A percentile compares a stretch with the other conserved stretches of the same genome.
phyloP scores from a whole-genome alignment of 2,329 filamentous ascomycete genomes.

The Cercospora sp. region DNA sequence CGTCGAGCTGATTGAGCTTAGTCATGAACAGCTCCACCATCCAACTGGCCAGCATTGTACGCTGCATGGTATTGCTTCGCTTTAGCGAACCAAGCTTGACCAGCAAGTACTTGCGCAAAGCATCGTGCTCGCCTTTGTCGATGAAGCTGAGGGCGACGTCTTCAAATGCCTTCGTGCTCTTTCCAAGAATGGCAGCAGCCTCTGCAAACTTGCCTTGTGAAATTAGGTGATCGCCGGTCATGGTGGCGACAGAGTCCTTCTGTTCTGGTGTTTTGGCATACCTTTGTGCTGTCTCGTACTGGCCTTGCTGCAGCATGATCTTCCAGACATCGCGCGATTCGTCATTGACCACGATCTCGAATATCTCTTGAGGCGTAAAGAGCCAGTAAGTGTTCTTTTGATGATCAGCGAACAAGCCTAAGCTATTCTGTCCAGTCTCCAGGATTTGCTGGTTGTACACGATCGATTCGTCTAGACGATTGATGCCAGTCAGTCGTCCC shows the following conservation, averaged over 20 bases:
- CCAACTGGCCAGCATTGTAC: slow-evolving; percentile 94
- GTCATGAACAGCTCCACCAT: slow-evolving; percentile 96
- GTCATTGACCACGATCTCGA: slow-evolving; percentile 86
- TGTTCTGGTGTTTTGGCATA: slow-evolving; percentile 79
- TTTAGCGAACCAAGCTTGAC: slow-evolving; percentile 81
- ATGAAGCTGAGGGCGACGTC: slow-evolving; percentile 91
- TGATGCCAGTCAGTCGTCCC: slow-evolving; percentile 78
- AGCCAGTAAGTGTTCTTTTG: slow-evolving; percentile 98
- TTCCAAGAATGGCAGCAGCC: slow-evolving; percentile 86
- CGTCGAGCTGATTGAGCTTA: slow-evolving; percentile 90
- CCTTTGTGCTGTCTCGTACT: slow-evolving; percentile 84
- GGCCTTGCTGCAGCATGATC: slow-evolving; percentile 81
- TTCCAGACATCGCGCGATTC: slow-evolving; percentile 94
- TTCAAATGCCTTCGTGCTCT: slow-evolving; percentile 95
- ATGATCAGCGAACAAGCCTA: slow-evolving; percentile 85
- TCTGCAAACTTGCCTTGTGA: slow-evolving; percentile 79
- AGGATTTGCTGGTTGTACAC: slow-evolving; percentile 88
- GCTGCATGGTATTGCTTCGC: slow-evolving; percentile 84
- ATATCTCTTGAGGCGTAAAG: slow-evolving; percentile 87
- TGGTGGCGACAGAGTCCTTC: slow-evolving; percentile 86
- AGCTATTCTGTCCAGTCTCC: slow-evolving; percentile 71
- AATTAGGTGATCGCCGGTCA: slow-evolving; percentile 85
- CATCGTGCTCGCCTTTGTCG: slow-evolving; percentile 86
- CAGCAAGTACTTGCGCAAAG: slow-evolving; percentile 82
- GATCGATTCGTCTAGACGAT: slow-evolving; percentile 79